These are phyloP conservation scores for Phytophthora multivora DNA, from an alignment of 352 stramenopile species.

Conservation along the genomic window DNA sequence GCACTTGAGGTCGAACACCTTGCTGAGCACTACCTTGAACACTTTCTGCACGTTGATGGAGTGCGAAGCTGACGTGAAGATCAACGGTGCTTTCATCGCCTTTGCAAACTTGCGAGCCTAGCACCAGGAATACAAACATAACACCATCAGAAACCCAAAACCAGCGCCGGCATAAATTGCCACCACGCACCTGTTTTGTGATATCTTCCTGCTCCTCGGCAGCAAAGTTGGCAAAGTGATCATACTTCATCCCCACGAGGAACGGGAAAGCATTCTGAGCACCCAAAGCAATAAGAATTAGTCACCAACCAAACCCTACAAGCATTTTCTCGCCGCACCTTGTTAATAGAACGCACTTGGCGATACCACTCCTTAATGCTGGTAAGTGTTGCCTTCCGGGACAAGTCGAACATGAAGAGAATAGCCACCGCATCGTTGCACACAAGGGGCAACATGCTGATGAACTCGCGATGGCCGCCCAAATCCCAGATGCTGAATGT, in stretches of 20 bases:
- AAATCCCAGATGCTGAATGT: constrained; percentile 97
- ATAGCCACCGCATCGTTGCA: constrained; percentile 95
- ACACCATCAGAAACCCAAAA: neutral
- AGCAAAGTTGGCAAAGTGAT: constrained; percentile 92
- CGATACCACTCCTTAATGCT: constrained; percentile 95
- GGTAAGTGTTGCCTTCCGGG: constrained; percentile 91
- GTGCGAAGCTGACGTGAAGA: constrained; percentile 93
- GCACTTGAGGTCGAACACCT: constrained; percentile 94
- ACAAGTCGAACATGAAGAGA: constrained; percentile 96
- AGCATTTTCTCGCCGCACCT: constrained; percentile 40
- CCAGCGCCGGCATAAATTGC: neutral
- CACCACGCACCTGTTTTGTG: constrained; percentile 84
- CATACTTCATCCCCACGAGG: constrained; percentile 95
- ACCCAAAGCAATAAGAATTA: neutral
- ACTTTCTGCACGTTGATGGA: constrained; percentile 97
- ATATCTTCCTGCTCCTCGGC: constrained; percentile 93
- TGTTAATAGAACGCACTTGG: constrained; percentile 91
- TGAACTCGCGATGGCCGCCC: constrained; percentile 93
- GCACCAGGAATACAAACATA: neutral
- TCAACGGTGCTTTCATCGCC: constrained; percentile 94
- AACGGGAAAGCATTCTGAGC: constrained; percentile 91
- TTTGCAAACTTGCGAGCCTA: constrained; percentile 94
- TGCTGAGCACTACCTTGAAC: constrained; percentile 95
- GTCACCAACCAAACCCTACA: neutral
- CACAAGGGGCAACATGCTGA: constrained; percentile 94